Evolutionary conservation across 1,139 yeast species (phyloP), one percentile per base, ranked within the genome.

Genomic region (Debaryomyces singareniensis): DNA sequence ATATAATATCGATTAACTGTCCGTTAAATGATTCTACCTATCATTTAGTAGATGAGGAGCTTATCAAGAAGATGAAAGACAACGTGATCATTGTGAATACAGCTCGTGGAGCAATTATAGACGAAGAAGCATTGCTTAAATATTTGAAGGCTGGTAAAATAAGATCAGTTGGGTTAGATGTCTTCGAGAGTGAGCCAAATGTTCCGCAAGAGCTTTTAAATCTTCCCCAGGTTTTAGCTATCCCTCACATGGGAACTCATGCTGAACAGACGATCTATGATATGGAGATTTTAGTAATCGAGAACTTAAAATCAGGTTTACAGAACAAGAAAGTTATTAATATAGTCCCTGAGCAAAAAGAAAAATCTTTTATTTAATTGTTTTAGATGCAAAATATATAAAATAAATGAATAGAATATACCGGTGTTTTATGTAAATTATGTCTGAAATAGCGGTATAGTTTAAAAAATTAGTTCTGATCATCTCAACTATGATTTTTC

Each of bases 211-310:
- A 61, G 18, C 66, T 81, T 29, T 44, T 71, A 16, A 56, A 58
- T 10, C 66, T 91, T 44, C 68, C 75, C 47, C 85, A 83, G 51
- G 86, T 81, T 11, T 60, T 79, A 0, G 55, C 81, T 29, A 71
- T 84, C 11, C 95, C 95, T 7, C 95, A 84, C 51, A 52, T 80
- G 9, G 91, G 89, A 22, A 79, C 89, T 0, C 74, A 68, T 48
- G 62, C 84, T 2, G 49, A 55, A 27, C 76, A 71, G 43, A 68
- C 78, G 5, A 56, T 68, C 28, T 46, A 49, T 33, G 61, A 63
- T 41, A 68, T 74, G 72, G 76, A 72, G 49, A 51, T 48, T 33
- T 61, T 64, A 40, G 69, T 64, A 9, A 51, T 71, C 25, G 58
- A 59, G 26, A 68, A 66, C 36, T 58, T 65, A 13, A 40, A 39